Evolutionary conservation across 257 asterid genomes (phyloP).

Genomic region (Solanum piurae): DNA sequence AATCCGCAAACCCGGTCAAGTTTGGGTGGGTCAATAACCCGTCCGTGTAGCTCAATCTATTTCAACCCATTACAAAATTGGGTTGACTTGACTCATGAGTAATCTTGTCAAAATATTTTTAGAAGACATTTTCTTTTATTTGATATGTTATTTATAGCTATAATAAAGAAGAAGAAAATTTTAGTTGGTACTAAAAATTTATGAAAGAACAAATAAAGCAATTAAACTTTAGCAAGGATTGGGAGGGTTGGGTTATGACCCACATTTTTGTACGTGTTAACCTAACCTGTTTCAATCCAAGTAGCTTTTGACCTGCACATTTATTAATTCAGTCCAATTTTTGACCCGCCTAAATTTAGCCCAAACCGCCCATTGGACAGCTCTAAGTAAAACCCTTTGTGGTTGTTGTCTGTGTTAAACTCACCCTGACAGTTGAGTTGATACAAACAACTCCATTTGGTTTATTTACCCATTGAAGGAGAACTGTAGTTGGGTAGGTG

Average conservation of each 20-base stretch:
- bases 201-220: neutral
- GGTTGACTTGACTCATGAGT: neutral
- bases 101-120: neutral
- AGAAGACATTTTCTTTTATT: neutral
- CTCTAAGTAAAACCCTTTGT: neutral
- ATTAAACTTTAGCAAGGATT: neutral
- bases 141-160: neutral
- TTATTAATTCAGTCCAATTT: neutral
- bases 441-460: neutral
- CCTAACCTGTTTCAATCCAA: neutral
- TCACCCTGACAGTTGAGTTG: neutral
- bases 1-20: neutral
- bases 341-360: neutral
- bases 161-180: too few species aligned
- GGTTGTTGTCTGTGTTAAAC: neutral
- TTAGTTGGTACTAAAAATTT: neutral
- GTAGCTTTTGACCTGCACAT: neutral
- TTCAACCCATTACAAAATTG: neutral
- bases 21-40: neutral
- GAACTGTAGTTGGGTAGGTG: neutral
- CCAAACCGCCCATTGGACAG: neutral
- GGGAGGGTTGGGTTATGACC: neutral
- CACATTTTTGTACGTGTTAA: neutral
- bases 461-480: conserved; percentile 2
- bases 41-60: neutral